Percentiles rank a stretch among this genome's conserved stretches.
Evolutionary conservation across 2,329 filamentous ascomycete genomes (phyloP).

Genomic region (Cercospora citrullina): DNA sequence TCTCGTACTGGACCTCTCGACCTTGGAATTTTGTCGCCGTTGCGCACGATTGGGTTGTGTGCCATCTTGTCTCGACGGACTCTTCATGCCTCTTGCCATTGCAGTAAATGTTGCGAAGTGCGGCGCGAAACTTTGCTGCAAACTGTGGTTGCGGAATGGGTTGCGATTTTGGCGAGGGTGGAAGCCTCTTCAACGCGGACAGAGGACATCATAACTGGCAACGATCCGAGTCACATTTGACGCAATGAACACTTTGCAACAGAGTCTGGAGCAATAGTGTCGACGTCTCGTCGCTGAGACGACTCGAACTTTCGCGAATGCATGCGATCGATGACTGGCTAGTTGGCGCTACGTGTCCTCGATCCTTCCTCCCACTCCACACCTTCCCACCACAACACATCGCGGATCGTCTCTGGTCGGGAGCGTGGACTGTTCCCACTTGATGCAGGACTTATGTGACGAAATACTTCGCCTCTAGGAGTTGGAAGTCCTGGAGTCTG

Average conservation of each 20-base stretch:
- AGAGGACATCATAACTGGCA: not conserved
- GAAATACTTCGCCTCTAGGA: not conserved
- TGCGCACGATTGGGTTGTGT: not conserved
- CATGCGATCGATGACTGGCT: constrained; percentile 4
- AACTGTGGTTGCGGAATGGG: not conserved
- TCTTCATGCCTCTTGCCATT: not conserved
- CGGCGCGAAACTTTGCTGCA: not conserved
- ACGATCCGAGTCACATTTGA: not conserved
- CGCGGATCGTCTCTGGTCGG: not conserved
- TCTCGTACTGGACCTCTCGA: not conserved
- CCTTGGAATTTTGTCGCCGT: not conserved
- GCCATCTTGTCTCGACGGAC: not conserved
- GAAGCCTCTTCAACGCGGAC: not conserved
- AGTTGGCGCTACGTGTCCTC: not conserved
- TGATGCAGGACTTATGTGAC: not conserved
- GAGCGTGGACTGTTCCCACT: not conserved
- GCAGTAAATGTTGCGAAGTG: not conserved
- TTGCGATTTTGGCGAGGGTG: not conserved
- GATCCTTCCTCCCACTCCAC: constrained; percentile 1
- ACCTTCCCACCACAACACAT: constrained; percentile 11
- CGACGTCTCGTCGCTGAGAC: not conserved
- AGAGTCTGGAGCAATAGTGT: not conserved
- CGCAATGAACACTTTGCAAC: not conserved
- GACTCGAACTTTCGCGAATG: not conserved
- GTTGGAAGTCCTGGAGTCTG: not conserved